Evolutionary conservation across 1,139 yeast species (phyloP).

Genomic region (Eremothecium cymbalariae): DNA sequence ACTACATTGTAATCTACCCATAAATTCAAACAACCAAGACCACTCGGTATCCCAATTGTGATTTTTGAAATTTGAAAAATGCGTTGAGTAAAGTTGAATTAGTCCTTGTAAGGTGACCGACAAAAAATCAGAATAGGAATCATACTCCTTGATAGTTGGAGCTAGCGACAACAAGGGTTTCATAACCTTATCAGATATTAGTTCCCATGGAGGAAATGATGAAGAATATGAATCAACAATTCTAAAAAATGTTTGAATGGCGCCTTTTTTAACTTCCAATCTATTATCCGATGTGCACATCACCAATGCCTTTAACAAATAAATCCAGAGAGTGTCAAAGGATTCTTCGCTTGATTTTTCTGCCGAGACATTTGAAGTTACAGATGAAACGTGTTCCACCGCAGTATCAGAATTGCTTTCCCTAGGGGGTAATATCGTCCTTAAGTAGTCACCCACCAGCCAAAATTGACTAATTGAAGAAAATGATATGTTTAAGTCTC

Average conservation of each 20-base stretch:
- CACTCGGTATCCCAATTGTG: slow-evolving; percentile 18
- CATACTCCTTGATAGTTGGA: slow-evolving; percentile 20
- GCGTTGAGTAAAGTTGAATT: slow-evolving; percentile 27
- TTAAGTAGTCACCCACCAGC: slow-evolving; percentile 74
- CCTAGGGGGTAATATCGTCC: slow-evolving; percentile 26
- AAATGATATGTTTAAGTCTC: slow-evolving; percentile 78
- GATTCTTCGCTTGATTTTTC: slow-evolving; percentile 8
- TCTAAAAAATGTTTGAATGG: slow-evolving; percentile 79
- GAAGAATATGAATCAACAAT: slow-evolving; percentile 73
- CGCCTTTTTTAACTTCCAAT: slow-evolving; percentile 80
- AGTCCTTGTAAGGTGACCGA: slow-evolving; percentile 31
- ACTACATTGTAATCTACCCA: slow-evolving; percentile 34
- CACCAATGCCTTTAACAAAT: slow-evolving; percentile 53
- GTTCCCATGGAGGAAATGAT: slow-evolving; percentile 48
- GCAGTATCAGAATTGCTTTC: neutral
- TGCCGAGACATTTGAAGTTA: slow-evolving; percentile 5
- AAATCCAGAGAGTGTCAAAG: slow-evolving; percentile 47
- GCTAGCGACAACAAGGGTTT: slow-evolving; percentile 32
- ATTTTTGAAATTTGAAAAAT: slow-evolving; percentile 19
- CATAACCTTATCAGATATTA: slow-evolving; percentile 47
- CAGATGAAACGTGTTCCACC: neutral
- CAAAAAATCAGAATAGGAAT: slow-evolving; percentile 21
- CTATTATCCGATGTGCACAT: slow-evolving; percentile 55
- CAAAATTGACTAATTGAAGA: slow-evolving; percentile 88
- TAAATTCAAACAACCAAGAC: slow-evolving; percentile 18